A percentile compares a stretch with the other conserved stretches of the same genome.
Conservation (phyloP, 2,329 filamentous ascomycete genomes). For the Ramularia endophylla region DNA sequence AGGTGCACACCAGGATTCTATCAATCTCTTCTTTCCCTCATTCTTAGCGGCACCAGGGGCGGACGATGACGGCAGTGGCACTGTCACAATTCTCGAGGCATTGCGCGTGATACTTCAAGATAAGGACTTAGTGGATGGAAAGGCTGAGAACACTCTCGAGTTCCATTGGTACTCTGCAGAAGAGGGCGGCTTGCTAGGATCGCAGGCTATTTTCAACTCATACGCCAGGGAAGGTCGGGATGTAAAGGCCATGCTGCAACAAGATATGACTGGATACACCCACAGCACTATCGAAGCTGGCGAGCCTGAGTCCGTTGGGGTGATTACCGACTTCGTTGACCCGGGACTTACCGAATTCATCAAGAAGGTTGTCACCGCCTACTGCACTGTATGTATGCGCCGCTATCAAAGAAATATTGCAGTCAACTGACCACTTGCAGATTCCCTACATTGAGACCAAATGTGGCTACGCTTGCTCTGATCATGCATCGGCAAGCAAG, state of each 20-base stretch:
- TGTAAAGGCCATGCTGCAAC: conserved; percentile 94
- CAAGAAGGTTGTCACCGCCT: conserved; percentile 78
- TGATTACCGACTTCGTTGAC: conserved; percentile 90
- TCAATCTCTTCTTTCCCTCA: conserved; percentile 84
- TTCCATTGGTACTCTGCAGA: conserved; percentile 96
- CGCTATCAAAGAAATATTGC: too few species aligned
- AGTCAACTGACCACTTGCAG: neutral
- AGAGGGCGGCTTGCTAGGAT: conserved; percentile 78
- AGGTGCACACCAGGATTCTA: conserved; percentile 64
- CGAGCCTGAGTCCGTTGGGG: conserved; percentile 76
- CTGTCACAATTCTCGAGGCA: conserved; percentile 90
- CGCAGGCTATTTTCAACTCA: conserved; percentile 77
- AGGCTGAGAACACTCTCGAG: conserved; percentile 79
- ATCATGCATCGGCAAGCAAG: conserved; percentile 68
- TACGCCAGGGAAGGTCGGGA: conserved; percentile 70
- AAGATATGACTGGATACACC: conserved; percentile 94
- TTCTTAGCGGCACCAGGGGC: conserved; percentile 81
- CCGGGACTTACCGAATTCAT: conserved; percentile 78
- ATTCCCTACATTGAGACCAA: conserved; percentile 73
- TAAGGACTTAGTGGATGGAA: conserved; percentile 62
- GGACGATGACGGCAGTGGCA: conserved; percentile 83
- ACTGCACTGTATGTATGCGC: conserved; percentile 62
- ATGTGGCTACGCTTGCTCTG: conserved; percentile 79
- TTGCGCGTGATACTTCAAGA: conserved; percentile 68
- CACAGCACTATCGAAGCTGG: conserved; percentile 78